Evolutionary conservation across 2,329 filamentous ascomycete species (phyloP), one percentile per base, ranked within the genome.

Genomic region (Beauveria brongniartii): DNA sequence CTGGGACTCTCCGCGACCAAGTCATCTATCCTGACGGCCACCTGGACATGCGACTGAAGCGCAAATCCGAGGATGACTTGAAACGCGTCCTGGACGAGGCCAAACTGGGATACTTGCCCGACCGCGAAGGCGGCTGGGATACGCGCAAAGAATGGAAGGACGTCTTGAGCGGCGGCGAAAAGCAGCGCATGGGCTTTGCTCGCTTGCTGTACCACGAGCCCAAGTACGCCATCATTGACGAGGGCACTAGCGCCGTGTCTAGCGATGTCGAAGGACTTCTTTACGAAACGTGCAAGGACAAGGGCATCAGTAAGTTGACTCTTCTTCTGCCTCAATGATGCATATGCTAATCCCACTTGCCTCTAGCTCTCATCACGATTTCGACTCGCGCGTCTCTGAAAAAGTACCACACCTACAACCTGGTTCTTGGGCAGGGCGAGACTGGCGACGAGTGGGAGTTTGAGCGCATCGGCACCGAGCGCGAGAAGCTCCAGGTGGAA

Each of bases 141-240:
- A 94, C 91, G 5, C 84, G 91, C 61, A 97, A 99, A 75, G 92
- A 96, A 71, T 99, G 94, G 94, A 97, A 97, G 76, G 93, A 97
- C 67, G 91, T 99, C 5, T 80, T 99, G n/a, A 93, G 89, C 65
- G 94, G 94, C 44, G 94, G 94, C 14, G 94, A 99, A 80, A 99
- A 99, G 78, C 94, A 99, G 77, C 82, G 94, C 24, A 91, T 99
- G 83, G 91, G 86, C 0, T 91, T 99, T 68, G 93, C 95, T 4
- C 81, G 94, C 50, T 73, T 99, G 55, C 78, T 97, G 46, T 99
- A 99, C 70, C 94, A 99, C 70, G 93, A 97, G 76, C 94, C 94
- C 18, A 82, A 89, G 63, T 99, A 96, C 71, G 94, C 92, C 2
- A 91, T 99, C 68, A 86, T 99, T 61, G 94, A 99, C 64, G 94